Conservation (phyloP, 169 alveolate genomes). For the Plasmodium fragile region DNA sequence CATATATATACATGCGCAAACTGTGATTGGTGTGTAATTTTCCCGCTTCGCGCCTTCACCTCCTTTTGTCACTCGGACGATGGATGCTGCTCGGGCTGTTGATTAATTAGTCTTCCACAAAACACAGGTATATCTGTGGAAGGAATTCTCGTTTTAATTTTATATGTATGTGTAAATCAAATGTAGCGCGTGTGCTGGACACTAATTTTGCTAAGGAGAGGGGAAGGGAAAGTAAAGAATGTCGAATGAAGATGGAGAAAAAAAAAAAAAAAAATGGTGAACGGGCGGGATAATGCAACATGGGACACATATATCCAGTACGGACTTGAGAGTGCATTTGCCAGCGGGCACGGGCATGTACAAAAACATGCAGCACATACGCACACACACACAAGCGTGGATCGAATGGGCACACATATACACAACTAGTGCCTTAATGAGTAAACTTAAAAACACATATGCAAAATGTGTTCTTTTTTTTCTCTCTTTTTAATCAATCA, state of each 20-base stretch:
- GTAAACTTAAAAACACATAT: no score
- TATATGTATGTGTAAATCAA: not conserved
- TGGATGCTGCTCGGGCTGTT: not conserved
- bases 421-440: not conserved
- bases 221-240: not conserved
- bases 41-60: not conserved
- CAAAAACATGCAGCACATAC: not conserved
- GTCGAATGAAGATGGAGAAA: not conserved
- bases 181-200: not conserved
- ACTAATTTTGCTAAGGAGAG: not conserved
- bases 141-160: not conserved
- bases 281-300: not conserved
- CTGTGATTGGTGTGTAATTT: not conserved
- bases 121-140: not conserved
- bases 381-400: not conserved
- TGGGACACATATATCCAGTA: not conserved
- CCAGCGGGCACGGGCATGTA: not conserved
- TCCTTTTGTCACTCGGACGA: not conserved
- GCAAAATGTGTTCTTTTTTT: not conserved
- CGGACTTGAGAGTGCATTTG: not conserved
- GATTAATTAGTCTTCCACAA: not conserved
- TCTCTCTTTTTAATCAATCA: not conserved
- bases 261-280: not conserved
- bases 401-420: not conserved
- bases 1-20: not conserved